A percentile compares a stretch with the other conserved stretches of the same genome.
Evolutionary conservation across 2,329 filamentous ascomycete species (phyloP).

Genomic region (Gaeumannomyces tritici): DNA sequence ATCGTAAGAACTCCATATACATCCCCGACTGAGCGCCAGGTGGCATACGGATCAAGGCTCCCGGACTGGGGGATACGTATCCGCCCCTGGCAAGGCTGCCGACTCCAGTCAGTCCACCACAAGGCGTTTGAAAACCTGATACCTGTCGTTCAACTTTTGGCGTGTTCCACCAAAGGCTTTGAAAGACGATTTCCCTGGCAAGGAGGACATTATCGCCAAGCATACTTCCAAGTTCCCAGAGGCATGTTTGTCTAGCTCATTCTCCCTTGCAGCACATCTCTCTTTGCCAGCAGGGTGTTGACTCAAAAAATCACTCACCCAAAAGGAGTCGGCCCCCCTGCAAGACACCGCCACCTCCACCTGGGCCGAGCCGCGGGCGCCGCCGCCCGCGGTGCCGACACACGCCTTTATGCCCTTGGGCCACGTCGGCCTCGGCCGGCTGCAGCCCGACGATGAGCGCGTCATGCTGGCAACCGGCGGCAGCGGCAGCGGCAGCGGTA

Average conservation of each 20-base stretch:
- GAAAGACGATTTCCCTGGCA: slow-evolving; percentile 16
- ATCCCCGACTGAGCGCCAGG: background rate
- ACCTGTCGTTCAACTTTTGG: background rate
- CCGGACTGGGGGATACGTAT: background rate
- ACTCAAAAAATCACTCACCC: background rate
- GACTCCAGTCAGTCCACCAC: no score
- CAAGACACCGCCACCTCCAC: slow-evolving; percentile 21
- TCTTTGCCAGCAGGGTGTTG: no score
- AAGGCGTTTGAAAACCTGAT: background rate
- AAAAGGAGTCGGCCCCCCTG: slow-evolving; percentile 19
- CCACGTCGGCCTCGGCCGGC: slow-evolving; percentile 25
- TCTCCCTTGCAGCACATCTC: background rate
- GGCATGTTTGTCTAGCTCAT: slow-evolving; percentile 11
- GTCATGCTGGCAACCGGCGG: slow-evolving; percentile 7
- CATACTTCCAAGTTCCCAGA: slow-evolving; percentile 14
- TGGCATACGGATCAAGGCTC: background rate
- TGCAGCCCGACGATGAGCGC: slow-evolving; percentile 18
- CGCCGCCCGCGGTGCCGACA: slow-evolving; percentile 13
- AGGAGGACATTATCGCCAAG: slow-evolving; percentile 17
- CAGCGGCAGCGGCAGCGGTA: no score
- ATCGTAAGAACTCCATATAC: background rate
- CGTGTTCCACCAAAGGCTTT: slow-evolving; percentile 15
- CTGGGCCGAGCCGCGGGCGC: slow-evolving; percentile 15
- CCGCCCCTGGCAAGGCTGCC: background rate
- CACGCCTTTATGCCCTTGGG: slow-evolving; percentile 25